Conservation (phyloP, 768 basidiomycete genomes). For the Trametes maxima region DNA sequence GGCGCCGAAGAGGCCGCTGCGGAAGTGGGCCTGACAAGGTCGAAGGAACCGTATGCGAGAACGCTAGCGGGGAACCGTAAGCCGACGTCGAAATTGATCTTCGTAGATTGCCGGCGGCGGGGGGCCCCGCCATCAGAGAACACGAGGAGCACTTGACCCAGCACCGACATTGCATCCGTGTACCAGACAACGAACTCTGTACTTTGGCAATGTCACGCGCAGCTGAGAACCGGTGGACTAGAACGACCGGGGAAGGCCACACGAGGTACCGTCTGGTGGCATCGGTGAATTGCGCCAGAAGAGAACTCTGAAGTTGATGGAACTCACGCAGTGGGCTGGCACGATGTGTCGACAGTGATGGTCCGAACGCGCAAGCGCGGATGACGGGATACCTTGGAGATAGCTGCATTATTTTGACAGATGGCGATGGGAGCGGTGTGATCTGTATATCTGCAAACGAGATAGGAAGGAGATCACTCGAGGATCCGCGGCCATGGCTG, state of each 20-base stretch:
- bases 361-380: not conserved
- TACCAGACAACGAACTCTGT: not conserved
- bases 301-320: slow-evolving; percentile 13
- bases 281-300: slow-evolving; percentile 1
- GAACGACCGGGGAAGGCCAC: not conserved
- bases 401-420: slow-evolving; percentile 20
- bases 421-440: slow-evolving; percentile 16
- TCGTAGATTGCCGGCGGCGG: slow-evolving; percentile 13
- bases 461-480: slow-evolving; percentile 20
- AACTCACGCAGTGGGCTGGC: not conserved
- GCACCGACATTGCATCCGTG: slow-evolving; percentile 12
- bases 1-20: slow-evolving; percentile 13
- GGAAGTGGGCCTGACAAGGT: slow-evolving; percentile 5
- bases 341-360: slow-evolving; percentile 11
- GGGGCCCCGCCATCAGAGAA: slow-evolving; percentile 7
- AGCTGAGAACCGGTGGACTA: slow-evolving; percentile 2
- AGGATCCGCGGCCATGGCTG: slow-evolving; percentile 24
- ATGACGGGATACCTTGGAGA: slow-evolving; percentile 4
- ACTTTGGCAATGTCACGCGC: not conserved
- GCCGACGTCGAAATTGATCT: slow-evolving; percentile 9
- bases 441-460: slow-evolving; percentile 9
- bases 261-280: not conserved
- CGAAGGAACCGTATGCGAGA: not conserved
- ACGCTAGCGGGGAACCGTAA: slow-evolving; percentile 7
- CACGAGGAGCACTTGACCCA: not conserved